Evolutionary conservation across 2,329 filamentous ascomycete genomes (phyloP).

Genomic region (Colletotrichum viniferum): DNA sequence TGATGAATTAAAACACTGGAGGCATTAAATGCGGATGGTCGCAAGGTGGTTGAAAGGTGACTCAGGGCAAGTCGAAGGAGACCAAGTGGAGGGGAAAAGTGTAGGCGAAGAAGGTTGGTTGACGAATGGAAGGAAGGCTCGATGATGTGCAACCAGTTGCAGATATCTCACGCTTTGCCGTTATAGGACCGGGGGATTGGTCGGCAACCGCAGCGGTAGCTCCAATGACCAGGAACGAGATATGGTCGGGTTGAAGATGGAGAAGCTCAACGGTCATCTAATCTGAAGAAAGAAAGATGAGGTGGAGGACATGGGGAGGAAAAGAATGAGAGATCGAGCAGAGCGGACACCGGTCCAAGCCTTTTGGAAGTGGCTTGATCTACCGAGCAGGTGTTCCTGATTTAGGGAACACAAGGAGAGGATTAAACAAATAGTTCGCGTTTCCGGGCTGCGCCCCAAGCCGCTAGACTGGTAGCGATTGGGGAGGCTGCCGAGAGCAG

Average conservation of each 20-base stretch:
- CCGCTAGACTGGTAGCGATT: neutral
- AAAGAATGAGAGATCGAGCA: neutral
- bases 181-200: neutral
- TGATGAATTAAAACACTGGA: neutral
- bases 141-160: slow-evolving; percentile 17
- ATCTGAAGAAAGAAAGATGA: neutral
- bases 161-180: neutral
- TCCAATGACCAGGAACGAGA: neutral
- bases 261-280: neutral
- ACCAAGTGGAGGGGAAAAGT: neutral
- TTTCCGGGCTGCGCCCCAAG: slow-evolving; percentile 11
- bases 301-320: neutral
- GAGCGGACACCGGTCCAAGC: neutral
- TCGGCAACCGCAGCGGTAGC: neutral
- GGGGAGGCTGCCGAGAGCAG: neutral
- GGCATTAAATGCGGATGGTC: neutral
- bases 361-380: slow-evolving; percentile 8
- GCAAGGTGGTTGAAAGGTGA: neutral
- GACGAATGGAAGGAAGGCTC: neutral
- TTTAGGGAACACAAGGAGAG: neutral
- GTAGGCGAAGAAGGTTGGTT: neutral
- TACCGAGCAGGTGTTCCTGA: neutral
- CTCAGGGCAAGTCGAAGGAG: neutral
- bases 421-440: slow-evolving; percentile 4
- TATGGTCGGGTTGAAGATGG: neutral